Base-by-base conservation (phyloP, 1,284 basidiomycete species). In the Violaceomyces palustris region DNA sequence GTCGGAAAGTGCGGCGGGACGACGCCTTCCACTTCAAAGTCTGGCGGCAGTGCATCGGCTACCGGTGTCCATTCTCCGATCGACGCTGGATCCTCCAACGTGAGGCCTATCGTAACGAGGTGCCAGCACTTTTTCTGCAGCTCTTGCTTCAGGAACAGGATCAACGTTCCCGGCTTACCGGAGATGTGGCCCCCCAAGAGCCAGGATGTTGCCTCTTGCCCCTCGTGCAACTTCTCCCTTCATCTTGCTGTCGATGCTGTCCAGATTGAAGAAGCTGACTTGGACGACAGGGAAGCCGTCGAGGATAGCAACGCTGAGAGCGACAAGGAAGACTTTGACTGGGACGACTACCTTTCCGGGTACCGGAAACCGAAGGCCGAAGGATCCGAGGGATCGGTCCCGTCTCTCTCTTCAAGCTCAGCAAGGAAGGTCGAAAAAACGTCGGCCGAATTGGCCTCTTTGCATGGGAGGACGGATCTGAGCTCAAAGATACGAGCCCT, bases 111-210 rank as follows among this genome's bases (percentile, higher is more conserved):
- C 10, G 51, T 99, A 64, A 96, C 94, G 6, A 82, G 85, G 45
- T 99, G 94, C 74, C 87, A 90, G 67, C 94, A 98, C 74, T 78
- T 97, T 24, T 92, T 88, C 74, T 78, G 67, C 66, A 73, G 73
- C 10, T 12, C 27, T 4, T 68, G 67, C 53, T 64, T 62, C 50
- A 80, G 29, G 79, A 40, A 37, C 15, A 29, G 27, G 19, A 53
- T 61, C 18, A 60, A 60, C 9, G 40, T 25, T 15, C 39, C 54
- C 1, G 55, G 54, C n/a, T n/a, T n/a, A n/a, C n/a, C n/a, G n/a
- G n/a, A n/a, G n/a, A n/a, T n/a, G 59, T 59, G 55, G 15, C 29
- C 48, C 7, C 53, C 53, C n/a, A 45, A 44, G 1, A 29, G 35
- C 1, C 26, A 42, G 7, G 61, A 61, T 12, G 39, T 47, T 5